Evolutionary conservation across 345 rosid species (phyloP).

Genomic region (Populus pruinosa): DNA sequence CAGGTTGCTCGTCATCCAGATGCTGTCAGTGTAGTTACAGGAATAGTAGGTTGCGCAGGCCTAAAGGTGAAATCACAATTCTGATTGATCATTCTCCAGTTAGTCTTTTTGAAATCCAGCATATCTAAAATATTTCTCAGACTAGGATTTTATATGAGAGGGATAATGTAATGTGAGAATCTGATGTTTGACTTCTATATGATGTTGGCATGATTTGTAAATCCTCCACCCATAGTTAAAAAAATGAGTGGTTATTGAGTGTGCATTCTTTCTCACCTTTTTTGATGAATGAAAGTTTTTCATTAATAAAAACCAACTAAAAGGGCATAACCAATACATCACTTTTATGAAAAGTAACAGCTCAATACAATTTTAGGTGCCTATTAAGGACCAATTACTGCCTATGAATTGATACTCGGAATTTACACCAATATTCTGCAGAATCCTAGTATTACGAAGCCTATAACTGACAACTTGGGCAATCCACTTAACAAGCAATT

Average conservation of each 20-base stretch:
- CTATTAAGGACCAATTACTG: too few species aligned
- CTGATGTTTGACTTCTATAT: background rate
- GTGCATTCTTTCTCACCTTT: background rate
- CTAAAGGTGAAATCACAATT: slow-evolving; percentile 47
- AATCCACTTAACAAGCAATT: too few species aligned
- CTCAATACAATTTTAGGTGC: too few species aligned
- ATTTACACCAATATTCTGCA: too few species aligned
- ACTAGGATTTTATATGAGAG: background rate
- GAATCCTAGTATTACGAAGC: too few species aligned
- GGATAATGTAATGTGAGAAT: background rate
- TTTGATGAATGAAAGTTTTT: background rate
- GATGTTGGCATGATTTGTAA: background rate
- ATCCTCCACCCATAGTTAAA: background rate
- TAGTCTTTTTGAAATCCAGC: background rate
- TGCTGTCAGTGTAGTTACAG: slow-evolving; percentile 87
- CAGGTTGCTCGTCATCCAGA: slow-evolving; percentile 95
- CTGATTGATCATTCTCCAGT: background rate
- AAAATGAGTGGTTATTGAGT: background rate
- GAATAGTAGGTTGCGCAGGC: slow-evolving; percentile 98
- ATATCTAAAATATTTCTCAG: background rate
- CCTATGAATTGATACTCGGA: too few species aligned
- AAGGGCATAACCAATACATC: too few species aligned
- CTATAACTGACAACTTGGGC: too few species aligned
- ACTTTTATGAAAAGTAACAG: too few species aligned
- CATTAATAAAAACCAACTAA: background rate